Evolutionary conservation across 2,329 filamentous ascomycete species (phyloP).

Genomic region (Colletotrichum lupini): DNA sequence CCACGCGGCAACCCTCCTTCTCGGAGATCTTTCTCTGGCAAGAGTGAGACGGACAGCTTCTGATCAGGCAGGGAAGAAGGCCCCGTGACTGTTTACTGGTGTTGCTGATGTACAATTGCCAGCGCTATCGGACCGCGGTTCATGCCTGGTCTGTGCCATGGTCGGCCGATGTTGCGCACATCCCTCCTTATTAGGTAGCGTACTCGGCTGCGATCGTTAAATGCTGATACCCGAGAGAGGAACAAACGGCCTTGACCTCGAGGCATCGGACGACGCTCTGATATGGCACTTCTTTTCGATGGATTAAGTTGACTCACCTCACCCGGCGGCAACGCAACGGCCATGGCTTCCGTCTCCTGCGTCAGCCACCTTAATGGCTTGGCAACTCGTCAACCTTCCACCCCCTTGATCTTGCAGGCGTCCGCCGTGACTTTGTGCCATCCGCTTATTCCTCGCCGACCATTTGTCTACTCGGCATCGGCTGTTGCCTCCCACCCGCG

Average conservation of each 20-base stretch:
- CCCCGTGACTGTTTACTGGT: neutral
- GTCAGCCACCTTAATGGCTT: slow-evolving; percentile 11
- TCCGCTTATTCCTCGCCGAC: neutral
- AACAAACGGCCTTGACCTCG: neutral
- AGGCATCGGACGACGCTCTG: neutral
- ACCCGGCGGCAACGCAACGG: slow-evolving; percentile 7
- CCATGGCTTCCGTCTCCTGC: slow-evolving; percentile 21
- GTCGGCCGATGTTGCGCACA: neutral
- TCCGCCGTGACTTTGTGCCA: neutral
- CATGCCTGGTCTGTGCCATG: neutral
- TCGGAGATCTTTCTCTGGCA: neutral
- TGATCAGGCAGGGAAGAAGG: neutral
- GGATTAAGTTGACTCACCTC: neutral
- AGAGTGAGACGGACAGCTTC: neutral
- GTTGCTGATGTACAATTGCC: neutral
- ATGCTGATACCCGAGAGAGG: neutral
- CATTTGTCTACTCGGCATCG: neutral
- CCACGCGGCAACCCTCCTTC: neutral
- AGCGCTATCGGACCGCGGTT: neutral
- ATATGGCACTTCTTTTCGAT: neutral
- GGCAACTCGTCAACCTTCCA: slow-evolving; percentile 20
- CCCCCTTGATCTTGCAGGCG: neutral
- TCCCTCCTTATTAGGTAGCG: neutral
- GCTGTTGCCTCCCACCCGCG: neutral
- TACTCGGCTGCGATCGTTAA: neutral